These are phyloP conservation scores for Xylogone sp. DNA, from an alignment of 2,329 filamentous ascomycete species.

Conservation along the genomic window DNA sequence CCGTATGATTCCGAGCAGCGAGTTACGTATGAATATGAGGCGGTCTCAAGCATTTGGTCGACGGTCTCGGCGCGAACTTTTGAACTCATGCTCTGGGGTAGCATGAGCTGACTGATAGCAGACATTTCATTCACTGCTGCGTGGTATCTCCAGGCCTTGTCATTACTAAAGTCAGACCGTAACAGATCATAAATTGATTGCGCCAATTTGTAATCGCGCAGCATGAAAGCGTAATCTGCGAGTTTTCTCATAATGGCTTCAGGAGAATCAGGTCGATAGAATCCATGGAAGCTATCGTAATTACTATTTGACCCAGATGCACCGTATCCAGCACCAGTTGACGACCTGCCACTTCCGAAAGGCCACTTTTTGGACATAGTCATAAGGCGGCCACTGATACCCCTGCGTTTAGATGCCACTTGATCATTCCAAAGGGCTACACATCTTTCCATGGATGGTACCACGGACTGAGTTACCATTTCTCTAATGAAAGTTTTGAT, in stretches of 20 bases:
- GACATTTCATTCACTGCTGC: constrained; percentile 95
- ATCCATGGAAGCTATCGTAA: constrained; percentile 74
- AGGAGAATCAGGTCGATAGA: constrained; percentile 77
- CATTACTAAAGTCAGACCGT: constrained; percentile 83
- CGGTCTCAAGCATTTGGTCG: constrained; percentile 83
- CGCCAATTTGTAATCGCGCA: constrained; percentile 91
- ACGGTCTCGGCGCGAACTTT: constrained; percentile 78
- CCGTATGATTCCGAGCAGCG: constrained; percentile 77
- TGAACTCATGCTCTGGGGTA: constrained; percentile 65
- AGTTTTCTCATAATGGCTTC: constrained; percentile 92
- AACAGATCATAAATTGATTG: constrained; percentile 90
- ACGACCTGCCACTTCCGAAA: constrained; percentile 46
- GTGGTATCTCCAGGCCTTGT: constrained; percentile 96
- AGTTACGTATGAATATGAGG: constrained; percentile 88
- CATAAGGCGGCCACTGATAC: constrained; percentile 90
- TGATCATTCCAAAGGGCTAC: constrained; percentile 96
- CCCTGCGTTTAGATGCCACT: constrained; percentile 83
- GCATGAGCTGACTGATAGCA: constrained; percentile 76
- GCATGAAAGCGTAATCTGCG: constrained; percentile 94
- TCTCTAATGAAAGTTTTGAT: constrained; percentile 89
- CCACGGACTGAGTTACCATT: constrained; percentile 89
- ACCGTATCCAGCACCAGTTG: constrained; percentile 39
- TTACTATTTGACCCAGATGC: constrained; percentile 56
- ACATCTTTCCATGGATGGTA: constrained; percentile 94
- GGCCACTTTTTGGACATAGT: constrained; percentile 89